Base-by-base conservation (phyloP, 176 grass and related monocot genomes). In the Oryza glumipatula region DNA sequence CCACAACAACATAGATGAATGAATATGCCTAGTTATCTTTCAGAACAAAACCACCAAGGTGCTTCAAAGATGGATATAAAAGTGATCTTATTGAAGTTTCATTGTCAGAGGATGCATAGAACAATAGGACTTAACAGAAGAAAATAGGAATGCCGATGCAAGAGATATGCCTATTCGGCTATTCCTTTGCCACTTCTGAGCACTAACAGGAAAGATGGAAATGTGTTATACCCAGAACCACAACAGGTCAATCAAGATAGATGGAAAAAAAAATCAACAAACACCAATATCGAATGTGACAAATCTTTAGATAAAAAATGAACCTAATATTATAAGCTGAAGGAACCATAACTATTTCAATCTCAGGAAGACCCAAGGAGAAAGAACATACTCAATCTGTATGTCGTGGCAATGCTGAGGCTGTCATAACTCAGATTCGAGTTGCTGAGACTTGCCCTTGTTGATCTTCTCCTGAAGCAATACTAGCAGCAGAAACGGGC, bases 381-480 rank as follows among this genome's bases (percentile, higher is more conserved):
- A 83, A 45, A 83, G 22, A 79, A 54, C 70, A 67, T 87, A 90
- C 84, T 74, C 30, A 65, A 65, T 80, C 14, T 90, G 30, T 33
- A 87, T 36, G 45, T 35, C 60, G 30, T 33, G 13, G 56, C 65
- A 87, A 66, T 74, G 24, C 16, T 71, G 74, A 43, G 16, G 60
- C 22, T 19, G 19, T n/a, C 65, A 46, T 67, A 85, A 82, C 89
- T 98, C 88, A 86, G 77, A 89, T 66, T 78, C 30, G 77, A 85
- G 82, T 83, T 65, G 79, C 58, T 1, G 85, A 90, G 41, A 95
- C 24, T 48, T 91, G 86, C 67, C 60, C 83, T 91, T 85, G 83
- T 65, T 94, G 91, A 46, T 83, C 91, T 78, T 89, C 93, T 88
- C 83, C 80, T 16, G 89, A 82, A 83, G 83, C 77, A 68, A 77